A percentile compares a stretch with the other conserved stretches of the same genome.
Conservation (phyloP, 73 alveolate genomes). For the Halteria grandinella region DNA sequence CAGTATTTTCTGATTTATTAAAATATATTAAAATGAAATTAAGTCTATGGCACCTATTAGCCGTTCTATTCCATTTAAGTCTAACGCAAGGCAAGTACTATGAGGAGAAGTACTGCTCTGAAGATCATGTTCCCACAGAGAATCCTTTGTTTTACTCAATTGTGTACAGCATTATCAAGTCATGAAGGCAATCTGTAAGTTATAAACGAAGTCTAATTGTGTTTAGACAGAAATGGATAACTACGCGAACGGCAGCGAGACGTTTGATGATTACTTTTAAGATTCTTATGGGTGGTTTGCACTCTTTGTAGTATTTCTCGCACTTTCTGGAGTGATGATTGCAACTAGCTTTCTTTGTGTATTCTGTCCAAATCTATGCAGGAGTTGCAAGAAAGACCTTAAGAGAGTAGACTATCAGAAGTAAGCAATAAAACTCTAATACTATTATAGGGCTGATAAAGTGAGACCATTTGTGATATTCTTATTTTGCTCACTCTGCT, state of each 20-base stretch:
- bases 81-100: too few species aligned
- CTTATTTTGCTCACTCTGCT: background rate
- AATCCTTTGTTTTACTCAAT: conserved; percentile 10
- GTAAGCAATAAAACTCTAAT: background rate
- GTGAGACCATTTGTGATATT: conserved; percentile 19
- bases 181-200: background rate
- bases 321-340: background rate
- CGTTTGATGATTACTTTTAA: conserved; percentile 4
- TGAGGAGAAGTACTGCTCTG: too few species aligned
- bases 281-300: conserved; percentile 6
- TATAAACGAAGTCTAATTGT: background rate
- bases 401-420: conserved; percentile 32
- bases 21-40: background rate
- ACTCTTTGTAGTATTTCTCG: background rate
- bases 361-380: conserved; percentile 26
- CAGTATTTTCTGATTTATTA: background rate
- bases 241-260: background rate
- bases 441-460: conserved; percentile 7
- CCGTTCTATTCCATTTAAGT: too few species aligned
- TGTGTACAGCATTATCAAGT: conserved; percentile 1
- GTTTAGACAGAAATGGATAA: background rate
- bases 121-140: too few species aligned
- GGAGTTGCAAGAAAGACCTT: conserved; percentile 26
- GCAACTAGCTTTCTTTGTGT: conserved; percentile 2
- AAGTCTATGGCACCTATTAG: too few species aligned